Conservation (phyloP, 1,284 basidiomycete genomes). For the Ustilago nuda region DNA sequence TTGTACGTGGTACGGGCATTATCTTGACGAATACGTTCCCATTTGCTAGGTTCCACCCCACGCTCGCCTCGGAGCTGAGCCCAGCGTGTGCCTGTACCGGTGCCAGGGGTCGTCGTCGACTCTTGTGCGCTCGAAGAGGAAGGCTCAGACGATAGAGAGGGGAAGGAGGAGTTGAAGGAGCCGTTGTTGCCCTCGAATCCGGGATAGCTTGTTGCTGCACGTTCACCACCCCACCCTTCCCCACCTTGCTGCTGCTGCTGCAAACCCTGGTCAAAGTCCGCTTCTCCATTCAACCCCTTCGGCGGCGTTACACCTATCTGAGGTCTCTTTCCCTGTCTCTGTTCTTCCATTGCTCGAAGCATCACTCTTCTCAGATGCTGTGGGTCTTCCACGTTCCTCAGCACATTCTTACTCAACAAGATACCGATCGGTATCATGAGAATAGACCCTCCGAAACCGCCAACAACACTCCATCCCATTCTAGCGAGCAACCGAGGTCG, state of each 20-base stretch:
- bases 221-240: slow-evolving; percentile 35
- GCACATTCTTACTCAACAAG: slow-evolving; percentile 19
- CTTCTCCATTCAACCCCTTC: slow-evolving; percentile 37
- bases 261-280: slow-evolving; percentile 15
- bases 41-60: slow-evolving; percentile 53
- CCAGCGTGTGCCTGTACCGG: slow-evolving; percentile 44
- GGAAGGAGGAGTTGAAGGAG: slow-evolving; percentile 17
- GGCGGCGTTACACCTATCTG: slow-evolving; percentile 37
- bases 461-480: slow-evolving; percentile 33
- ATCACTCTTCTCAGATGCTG: slow-evolving; percentile 45
- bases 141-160: slow-evolving; percentile 9
- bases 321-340: slow-evolving; percentile 29
- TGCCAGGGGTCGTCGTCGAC: slow-evolving; percentile 20
- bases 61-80: slow-evolving; percentile 44
- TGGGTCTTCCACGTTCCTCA: slow-evolving; percentile 51
- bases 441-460: slow-evolving; percentile 38
- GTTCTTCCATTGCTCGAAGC: slow-evolving; percentile 40
- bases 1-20: slow-evolving; percentile 48
- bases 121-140: slow-evolving; percentile 4
- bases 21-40: slow-evolving; percentile 56
- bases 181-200: slow-evolving; percentile 13
- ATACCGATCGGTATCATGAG: slow-evolving; percentile 45
- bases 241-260: slow-evolving; percentile 16
- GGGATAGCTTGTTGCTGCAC: slow-evolving; percentile 14
- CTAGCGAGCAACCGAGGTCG: slow-evolving; percentile 23